A percentile compares a stretch with the other conserved stretches of the same genome.
These are phyloP conservation scores for Amanita muscaria DNA, from an alignment of 768 basidiomycete species.

Conservation along the genomic window DNA sequence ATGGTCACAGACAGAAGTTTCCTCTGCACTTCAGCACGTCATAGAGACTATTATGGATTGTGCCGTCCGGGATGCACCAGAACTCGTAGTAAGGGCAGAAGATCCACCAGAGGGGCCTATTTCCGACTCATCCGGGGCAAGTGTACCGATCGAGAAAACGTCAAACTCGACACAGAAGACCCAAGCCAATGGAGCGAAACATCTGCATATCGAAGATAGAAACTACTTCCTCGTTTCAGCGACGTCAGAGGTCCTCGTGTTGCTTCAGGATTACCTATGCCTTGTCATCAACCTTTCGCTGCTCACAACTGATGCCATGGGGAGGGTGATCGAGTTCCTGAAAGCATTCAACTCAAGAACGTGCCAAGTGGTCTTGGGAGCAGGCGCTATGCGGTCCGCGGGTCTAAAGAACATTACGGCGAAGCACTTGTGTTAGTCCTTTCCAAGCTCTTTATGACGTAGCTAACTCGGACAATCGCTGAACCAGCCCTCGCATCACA, in stretches of 20 bases:
- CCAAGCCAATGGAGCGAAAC: constrained; percentile 33
- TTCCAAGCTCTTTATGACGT: constrained; percentile 1
- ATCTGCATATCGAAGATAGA: constrained; percentile 72
- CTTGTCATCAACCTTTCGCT: constrained; percentile 82
- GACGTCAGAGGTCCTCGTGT: constrained; percentile 61
- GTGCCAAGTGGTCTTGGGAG: constrained; percentile 96
- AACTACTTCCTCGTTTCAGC: constrained; percentile 82
- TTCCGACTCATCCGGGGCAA: not conserved
- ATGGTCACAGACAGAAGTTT: constrained; percentile 80
- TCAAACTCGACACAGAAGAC: not conserved
- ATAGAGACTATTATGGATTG: constrained; percentile 68
- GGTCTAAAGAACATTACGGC: constrained; percentile 98
- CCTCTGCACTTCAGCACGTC: constrained; percentile 55
- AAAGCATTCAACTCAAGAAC: constrained; percentile 98
- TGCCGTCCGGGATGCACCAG: constrained; percentile 74
- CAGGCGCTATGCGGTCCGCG: constrained; percentile 98
- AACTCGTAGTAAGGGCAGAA: constrained; percentile 38
- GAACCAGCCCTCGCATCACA: constrained; percentile 85
- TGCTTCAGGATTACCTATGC: constrained; percentile 80
- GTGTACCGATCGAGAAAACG: not conserved
- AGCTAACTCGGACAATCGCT: constrained; percentile 10
- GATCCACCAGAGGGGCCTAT: constrained; percentile 13
- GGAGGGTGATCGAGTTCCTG: constrained; percentile 86
- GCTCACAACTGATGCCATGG: constrained; percentile 93
- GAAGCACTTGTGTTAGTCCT: constrained; percentile 81